Evolutionary conservation across 176 grass and related monocot genomes (phyloP).

Genomic region (Triticum timopheevii): DNA sequence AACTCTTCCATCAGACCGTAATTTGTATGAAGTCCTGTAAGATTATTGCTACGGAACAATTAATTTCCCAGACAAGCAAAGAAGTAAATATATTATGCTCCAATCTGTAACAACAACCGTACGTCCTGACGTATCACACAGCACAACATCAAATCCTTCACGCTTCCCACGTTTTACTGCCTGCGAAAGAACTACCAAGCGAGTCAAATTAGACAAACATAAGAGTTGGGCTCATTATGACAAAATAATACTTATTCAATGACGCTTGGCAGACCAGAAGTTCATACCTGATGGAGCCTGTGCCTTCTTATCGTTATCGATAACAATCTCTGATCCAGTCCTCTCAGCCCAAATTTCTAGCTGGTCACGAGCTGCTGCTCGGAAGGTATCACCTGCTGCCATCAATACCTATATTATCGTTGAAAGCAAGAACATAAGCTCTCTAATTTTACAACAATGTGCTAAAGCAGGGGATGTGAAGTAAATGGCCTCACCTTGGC

Average conservation of each 20-base stretch:
- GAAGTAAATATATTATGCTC: background rate
- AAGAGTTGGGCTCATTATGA: background rate
- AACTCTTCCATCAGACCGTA: constrained; percentile 97
- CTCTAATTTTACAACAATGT: background rate
- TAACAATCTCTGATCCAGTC: constrained; percentile 84
- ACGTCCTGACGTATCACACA: constrained; percentile 99
- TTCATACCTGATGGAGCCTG: constrained; percentile 71
- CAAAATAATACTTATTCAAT: constrained; percentile 9
- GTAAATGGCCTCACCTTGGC: constrained; percentile 59
- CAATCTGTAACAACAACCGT: constrained; percentile 35
- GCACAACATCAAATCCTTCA: constrained; percentile 78
- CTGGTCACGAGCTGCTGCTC: constrained; percentile 93
- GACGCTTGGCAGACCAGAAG: background rate
- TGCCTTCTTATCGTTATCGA: constrained; percentile 70
- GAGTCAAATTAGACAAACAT: constrained; percentile 61
- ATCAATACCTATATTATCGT: constrained; percentile 72
- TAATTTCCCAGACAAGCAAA: background rate
- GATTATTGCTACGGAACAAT: background rate
- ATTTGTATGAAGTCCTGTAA: constrained; percentile 93
- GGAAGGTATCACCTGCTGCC: constrained; percentile 94
- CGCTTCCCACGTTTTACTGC: constrained; percentile 90
- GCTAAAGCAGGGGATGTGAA: background rate
- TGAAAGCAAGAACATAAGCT: constrained; percentile 18
- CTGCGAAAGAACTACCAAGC: constrained; percentile 89
- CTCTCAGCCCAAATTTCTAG: constrained; percentile 96